Base-by-base conservation (phyloP, 495 filamentous ascomycete species). In the Talaromyces thailandensis region DNA sequence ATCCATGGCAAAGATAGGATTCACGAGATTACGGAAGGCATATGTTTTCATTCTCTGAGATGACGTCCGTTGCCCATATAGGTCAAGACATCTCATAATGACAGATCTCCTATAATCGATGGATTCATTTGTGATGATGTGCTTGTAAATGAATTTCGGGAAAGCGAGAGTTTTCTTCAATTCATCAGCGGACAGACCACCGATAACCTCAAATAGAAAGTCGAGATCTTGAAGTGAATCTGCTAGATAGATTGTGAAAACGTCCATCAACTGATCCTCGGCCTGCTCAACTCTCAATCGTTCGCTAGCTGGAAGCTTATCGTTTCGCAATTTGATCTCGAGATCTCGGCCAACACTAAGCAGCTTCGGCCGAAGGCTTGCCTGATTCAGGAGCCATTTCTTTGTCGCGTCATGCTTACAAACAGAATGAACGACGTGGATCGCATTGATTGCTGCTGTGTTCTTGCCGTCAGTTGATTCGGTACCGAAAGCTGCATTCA, bases 1-100 rank as follows among this genome's bases (percentile, higher is more conserved):
- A 73, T 99, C 95, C 92, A 95, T 96, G 2, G 94, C 93, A 53
- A 99, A 84, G 48, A 98, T 95, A 0, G 95, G 94, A 69, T 99
- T 99, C 57, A 98, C 90, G 25, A 99, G 79, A 66, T 96, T 84
- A 64, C 88, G 90, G 67, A 98, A 91, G 8, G 92, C 83, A 70
- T 96, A 99, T 29, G 91, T 93, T 72, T 98, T 98, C 43, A 88
- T 89, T 77, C 88, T 90, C 70, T 97, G 92, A 0, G 87, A 84
- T 11, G 88, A 88, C 52, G 78, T 83, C 58, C 86, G 88, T 25
- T 86, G 84, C 28, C 90, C 86, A 69, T 96, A 98, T 2, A 95
- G 79, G 51, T 97, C 92, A 32, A 98, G 84, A 67, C 91, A 96
- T 45, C 90, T 85, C 70, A 92, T 85, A 21, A 98, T 84, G 11